Base-by-base conservation (phyloP, 2,329 filamentous ascomycete genomes). In the Aspergillus jensenii region DNA sequence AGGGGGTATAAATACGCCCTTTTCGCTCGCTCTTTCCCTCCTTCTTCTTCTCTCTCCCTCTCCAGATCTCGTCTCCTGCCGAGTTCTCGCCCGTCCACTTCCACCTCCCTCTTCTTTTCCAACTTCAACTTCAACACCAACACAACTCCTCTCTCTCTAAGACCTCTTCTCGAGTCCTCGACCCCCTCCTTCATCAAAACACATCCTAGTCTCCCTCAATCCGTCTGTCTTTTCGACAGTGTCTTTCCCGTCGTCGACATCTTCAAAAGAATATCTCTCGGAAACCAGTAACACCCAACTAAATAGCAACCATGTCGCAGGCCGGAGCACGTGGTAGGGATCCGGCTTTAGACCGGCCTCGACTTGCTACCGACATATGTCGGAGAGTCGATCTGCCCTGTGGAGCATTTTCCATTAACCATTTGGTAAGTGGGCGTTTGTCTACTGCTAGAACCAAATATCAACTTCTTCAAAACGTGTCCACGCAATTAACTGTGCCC, bases 381-480 rank as follows among this genome's bases (percentile, higher is more conserved):
- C 56, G 48, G 17, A 68, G 69, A 33, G 41, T 70, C 3, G 68
- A 70, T 45, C 44, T 70, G 45, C 66, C 67, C 1, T 23, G 62
- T 37, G 59, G 55, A 0, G 67, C 67, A 12, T 70, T 61, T 54
- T 43, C 55, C 2, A 37, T 69, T 7, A 64, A 69, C 33, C 58
- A 67, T 37, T 15, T 63, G 59, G 68, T 69, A 66, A 62, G 67
- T 66, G 23, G 12, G 12, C 35, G 33, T 58, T 55, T 27, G 33
- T 21, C 60, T 47, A 19, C 35, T 23, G 27, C 15, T 43, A 25
- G 27, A 48, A 33, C 23, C 23, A 21, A 27, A 50, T 6, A 50
- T 17, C 31, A 43, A 9, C 27, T 39, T 21, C 15, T 35, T 33
- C 35, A 21, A 27, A 37, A n/a, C 8, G 41, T 52, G 6, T 19